A percentile compares a stretch with the other conserved stretches of the same genome.
Conservation (phyloP, 2,329 filamentous ascomycete genomes). For the Aspergillus udagawae region DNA sequence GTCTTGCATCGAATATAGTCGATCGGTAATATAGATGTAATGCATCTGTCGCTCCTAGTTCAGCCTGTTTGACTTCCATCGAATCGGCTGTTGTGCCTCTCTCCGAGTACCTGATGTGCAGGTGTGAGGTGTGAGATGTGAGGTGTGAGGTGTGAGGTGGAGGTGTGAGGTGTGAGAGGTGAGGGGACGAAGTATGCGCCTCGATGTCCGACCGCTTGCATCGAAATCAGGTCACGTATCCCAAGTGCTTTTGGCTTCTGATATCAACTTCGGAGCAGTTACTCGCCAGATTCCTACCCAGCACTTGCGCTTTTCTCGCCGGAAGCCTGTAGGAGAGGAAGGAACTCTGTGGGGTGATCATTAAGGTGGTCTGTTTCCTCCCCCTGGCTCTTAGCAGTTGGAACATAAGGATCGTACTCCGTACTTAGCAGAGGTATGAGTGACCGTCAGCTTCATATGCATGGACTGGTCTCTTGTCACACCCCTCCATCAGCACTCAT, state of each 20-base stretch:
- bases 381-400: background rate
- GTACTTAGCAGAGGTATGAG: background rate
- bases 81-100: background rate
- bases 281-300: background rate
- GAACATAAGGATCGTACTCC: background rate
- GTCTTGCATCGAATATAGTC: background rate
- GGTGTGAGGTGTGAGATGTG: background rate
- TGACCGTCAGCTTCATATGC: slow-evolving; percentile 5
- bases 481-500: background rate
- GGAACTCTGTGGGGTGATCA: background rate
- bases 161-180: background rate
- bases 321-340: background rate
- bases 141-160: background rate
- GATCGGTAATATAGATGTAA: background rate
- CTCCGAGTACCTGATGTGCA: background rate
- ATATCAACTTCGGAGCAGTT: background rate
- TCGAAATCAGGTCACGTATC: background rate
- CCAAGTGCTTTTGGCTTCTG: background rate
- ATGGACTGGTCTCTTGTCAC: slow-evolving; percentile 4
- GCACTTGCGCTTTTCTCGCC: background rate
- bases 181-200: background rate
- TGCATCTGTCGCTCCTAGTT: background rate
- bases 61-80: background rate
- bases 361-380: background rate
- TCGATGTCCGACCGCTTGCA: background rate